Percentiles rank a stretch among this genome's conserved stretches.
Evolutionary conservation across 176 grass and related monocot species (phyloP).

Genomic region (Zoysia pacifica): DNA sequence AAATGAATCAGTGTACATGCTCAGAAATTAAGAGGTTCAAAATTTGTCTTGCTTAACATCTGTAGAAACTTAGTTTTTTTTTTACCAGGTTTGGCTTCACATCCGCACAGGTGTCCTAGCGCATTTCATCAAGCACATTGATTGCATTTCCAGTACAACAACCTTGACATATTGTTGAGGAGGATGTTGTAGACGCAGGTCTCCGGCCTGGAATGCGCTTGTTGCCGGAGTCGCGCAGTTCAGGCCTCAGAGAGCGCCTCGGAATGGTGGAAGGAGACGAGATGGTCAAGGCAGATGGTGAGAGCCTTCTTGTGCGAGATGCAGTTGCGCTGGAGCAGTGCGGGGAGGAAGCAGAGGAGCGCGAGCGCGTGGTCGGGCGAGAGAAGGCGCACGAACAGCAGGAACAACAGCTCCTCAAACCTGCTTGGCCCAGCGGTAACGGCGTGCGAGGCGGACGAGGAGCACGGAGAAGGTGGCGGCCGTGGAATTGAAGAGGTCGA

Average conservation of each 20-base stretch:
- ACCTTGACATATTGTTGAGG: slow-evolving; percentile 64
- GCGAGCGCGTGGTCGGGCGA: slow-evolving; percentile 55
- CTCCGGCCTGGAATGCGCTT: slow-evolving; percentile 57
- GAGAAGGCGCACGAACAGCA: slow-evolving; percentile 68
- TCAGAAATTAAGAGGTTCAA: too few relatives aligned
- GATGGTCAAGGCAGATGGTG: slow-evolving; percentile 75
- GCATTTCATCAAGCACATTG: slow-evolving; percentile 81
- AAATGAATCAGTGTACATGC: too few relatives aligned
- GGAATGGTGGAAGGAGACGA: slow-evolving; percentile 59
- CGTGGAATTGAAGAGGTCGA: slow-evolving; percentile 87
- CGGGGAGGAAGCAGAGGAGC: slow-evolving; percentile 58
- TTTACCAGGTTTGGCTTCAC: slow-evolving; percentile 61
- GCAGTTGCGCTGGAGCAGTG: slow-evolving; percentile 44
- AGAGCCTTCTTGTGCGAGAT: slow-evolving; percentile 72
- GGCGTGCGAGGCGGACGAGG: slow-evolving; percentile 75
- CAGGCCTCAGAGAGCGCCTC: slow-evolving; percentile 52
- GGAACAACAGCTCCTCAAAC: slow-evolving; percentile 67
- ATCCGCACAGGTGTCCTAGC: slow-evolving; percentile 40
- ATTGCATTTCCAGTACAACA: slow-evolving; percentile 53
- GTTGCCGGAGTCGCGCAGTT: slow-evolving; percentile 47
- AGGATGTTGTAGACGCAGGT: slow-evolving; percentile 86
- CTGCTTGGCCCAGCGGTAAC: slow-evolving; percentile 62
- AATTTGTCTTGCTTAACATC: too few relatives aligned
- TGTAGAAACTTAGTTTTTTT: too few relatives aligned
- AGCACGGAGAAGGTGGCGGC: slow-evolving; percentile 71